A percentile compares a stretch with the other conserved stretches of the same genome.
phyloP scores from a whole-genome alignment of 768 basidiomycete genomes.

The Tylopilus felleus region DNA sequence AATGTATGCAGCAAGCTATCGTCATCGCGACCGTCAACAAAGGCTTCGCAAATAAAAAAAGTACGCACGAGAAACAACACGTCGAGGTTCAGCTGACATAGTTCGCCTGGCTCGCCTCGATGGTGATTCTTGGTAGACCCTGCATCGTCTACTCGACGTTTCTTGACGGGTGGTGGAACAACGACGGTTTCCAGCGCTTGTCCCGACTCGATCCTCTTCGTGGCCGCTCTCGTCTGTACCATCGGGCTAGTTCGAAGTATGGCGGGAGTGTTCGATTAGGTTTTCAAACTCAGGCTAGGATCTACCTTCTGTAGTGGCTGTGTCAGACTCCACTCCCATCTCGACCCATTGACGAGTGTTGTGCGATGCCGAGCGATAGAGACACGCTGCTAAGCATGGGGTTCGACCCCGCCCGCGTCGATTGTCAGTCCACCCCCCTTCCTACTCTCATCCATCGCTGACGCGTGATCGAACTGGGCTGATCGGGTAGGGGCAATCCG shows the following conservation, averaged over 20 bases:
- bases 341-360: too few relatives aligned
- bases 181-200: neutral
- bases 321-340: too few relatives aligned
- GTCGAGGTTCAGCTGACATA: neutral
- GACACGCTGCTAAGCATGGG: conserved; percentile 83
- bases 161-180: neutral
- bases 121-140: neutral
- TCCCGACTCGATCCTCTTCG: neutral
- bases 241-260: neutral
- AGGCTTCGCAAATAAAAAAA: neutral
- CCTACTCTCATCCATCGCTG: neutral
- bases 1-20: neutral
- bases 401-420: conserved; percentile 78
- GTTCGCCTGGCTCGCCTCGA: neutral
- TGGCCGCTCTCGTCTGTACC: neutral
- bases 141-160: neutral
- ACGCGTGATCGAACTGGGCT: too few relatives aligned
- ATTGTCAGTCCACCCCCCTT: conserved; percentile 55
- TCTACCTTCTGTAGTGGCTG: too few relatives aligned
- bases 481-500: conserved; percentile 78
- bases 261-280: too few relatives aligned
- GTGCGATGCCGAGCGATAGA: conserved; percentile 52
- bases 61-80: neutral
- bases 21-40: neutral
- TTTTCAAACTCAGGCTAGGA: too few relatives aligned